Percentiles rank a stretch among this genome's conserved stretches.
These are phyloP conservation scores for Paecilomyces fulvus DNA, from an alignment of 2,329 filamentous ascomycete genomes.

Conservation along the genomic window DNA sequence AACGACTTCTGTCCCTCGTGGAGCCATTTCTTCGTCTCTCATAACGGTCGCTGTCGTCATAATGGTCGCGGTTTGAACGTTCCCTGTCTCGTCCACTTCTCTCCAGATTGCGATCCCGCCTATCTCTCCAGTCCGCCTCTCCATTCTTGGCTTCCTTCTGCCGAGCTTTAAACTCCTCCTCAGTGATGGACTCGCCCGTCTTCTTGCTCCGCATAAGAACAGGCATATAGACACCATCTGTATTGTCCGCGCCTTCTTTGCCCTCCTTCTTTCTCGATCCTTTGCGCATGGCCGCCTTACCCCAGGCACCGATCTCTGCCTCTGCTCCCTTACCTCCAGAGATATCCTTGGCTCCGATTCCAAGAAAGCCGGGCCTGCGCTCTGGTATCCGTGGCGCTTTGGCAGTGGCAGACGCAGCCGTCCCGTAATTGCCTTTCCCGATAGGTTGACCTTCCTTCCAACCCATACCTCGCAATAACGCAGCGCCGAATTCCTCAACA, in stretches of 20 bases:
- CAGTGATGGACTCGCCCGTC: conserved; percentile 55
- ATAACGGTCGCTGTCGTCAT: conserved; percentile 19
- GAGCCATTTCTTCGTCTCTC: conserved; percentile 31
- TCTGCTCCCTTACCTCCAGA: conserved; percentile 45
- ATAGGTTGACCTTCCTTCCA: conserved; percentile 67
- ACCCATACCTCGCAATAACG: conserved; percentile 85
- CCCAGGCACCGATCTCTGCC: conserved; percentile 72
- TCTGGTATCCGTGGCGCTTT: conserved; percentile 58
- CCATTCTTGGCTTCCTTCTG: conserved; percentile 42
- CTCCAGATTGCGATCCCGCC: conserved; percentile 36
- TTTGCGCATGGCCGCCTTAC: conserved; percentile 51
- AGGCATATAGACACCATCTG: conserved; percentile 50
- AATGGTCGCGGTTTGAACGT: conserved; percentile 8
- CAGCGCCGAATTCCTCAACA: conserved; percentile 89
- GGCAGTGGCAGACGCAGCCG: conserved; percentile 15
- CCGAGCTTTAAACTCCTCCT: conserved; percentile 50
- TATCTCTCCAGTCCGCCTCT: conserved; percentile 38
- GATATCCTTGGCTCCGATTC: conserved; percentile 79
- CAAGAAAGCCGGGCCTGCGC: conserved; percentile 69
- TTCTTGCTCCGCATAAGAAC: conserved; percentile 53
- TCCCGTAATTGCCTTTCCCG: conserved; percentile 45
- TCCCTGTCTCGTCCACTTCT: conserved; percentile 29
- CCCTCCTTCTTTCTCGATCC: conserved; percentile 50
- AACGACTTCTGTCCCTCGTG: conserved; percentile 29
- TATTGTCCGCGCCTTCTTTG: conserved; percentile 29